Evolutionary conservation across 2,329 filamentous ascomycete species (phyloP).

Genomic region (Botrytis medusae): DNA sequence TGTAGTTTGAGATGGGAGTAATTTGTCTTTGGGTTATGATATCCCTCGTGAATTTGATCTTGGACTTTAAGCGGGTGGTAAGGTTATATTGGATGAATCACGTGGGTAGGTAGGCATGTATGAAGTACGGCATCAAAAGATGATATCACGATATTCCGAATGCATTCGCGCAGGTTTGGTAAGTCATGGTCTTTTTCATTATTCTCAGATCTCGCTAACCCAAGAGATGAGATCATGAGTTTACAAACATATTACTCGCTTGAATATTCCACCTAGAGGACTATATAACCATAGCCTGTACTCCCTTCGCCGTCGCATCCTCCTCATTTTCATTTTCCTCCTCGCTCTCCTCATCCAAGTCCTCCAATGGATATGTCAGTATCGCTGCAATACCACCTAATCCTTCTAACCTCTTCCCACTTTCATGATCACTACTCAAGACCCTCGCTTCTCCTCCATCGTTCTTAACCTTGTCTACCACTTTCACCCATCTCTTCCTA

Average conservation of each 20-base stretch:
- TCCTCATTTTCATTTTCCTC: conserved; percentile 24
- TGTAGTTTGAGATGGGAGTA: neutral
- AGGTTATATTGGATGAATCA: neutral
- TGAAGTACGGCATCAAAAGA: neutral
- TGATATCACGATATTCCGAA: neutral
- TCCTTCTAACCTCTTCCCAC: conserved; percentile 78
- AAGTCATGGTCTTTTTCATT: neutral
- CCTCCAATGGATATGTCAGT: conserved; percentile 81
- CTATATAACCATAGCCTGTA: conserved; percentile 18
- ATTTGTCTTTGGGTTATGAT: neutral
- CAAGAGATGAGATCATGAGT: neutral
- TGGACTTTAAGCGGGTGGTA: too few relatives aligned
- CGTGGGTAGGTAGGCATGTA: neutral
- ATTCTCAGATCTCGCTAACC: neutral
- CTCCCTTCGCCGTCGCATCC: neutral
- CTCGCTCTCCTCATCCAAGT: conserved; percentile 70
- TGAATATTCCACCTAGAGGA: too few relatives aligned
- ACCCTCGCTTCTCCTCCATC: conserved; percentile 85
- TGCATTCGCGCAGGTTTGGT: neutral
- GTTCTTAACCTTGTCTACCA: conserved; percentile 85
- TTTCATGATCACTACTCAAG: conserved; percentile 93
- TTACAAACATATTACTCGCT: neutral
- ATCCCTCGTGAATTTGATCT: neutral
- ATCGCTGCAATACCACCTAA: conserved; percentile 88
- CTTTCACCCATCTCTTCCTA: conserved; percentile 74